Evolutionary conservation across 345 rosid genomes (phyloP).

Genomic region (Eucalyptus urophylla): DNA sequence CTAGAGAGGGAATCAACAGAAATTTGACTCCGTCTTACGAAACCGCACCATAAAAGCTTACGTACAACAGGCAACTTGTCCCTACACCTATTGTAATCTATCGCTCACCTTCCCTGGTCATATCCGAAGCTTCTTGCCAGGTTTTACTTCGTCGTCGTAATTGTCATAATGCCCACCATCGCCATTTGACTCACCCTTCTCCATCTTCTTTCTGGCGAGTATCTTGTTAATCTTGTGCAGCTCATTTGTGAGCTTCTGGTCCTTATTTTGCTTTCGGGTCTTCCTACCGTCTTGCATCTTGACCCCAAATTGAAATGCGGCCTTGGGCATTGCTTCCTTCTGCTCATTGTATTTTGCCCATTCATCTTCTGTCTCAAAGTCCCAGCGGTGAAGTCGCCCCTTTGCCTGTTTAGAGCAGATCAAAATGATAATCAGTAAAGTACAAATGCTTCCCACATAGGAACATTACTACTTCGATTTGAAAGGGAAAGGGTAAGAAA

Average conservation of each 20-base stretch:
- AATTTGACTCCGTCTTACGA: neutral
- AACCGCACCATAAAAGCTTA: neutral
- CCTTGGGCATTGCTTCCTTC: conserved; percentile 99
- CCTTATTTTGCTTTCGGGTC: conserved; percentile 90
- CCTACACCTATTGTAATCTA: neutral
- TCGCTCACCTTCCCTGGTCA: neutral
- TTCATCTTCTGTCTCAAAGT: conserved; percentile 97
- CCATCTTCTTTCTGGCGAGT: conserved; percentile 81
- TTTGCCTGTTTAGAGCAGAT: conserved; percentile 51
- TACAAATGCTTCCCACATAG: neutral
- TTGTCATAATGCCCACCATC: conserved; percentile 38
- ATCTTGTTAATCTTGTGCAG: conserved; percentile 87
- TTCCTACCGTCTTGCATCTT: conserved; percentile 99
- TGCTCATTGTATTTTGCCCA: conserved; percentile 97
- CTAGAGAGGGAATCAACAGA: neutral
- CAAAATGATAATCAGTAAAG: neutral
- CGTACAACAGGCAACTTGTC: neutral
- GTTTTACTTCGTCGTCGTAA: conserved; percentile 28
- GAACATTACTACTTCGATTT: neutral
- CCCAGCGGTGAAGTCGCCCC: conserved; percentile 96
- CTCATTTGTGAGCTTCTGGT: conserved; percentile 88
- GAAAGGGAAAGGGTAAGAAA: neutral
- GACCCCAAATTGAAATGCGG: conserved; percentile 96
- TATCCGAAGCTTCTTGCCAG: conserved; percentile 45
- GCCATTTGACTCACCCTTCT: conserved; percentile 40